Evolutionary conservation across 225 moss, liverwort and hornwort species (phyloP), one percentile per base, ranked within the genome.

Genomic region (Straminergon stramineum): DNA sequence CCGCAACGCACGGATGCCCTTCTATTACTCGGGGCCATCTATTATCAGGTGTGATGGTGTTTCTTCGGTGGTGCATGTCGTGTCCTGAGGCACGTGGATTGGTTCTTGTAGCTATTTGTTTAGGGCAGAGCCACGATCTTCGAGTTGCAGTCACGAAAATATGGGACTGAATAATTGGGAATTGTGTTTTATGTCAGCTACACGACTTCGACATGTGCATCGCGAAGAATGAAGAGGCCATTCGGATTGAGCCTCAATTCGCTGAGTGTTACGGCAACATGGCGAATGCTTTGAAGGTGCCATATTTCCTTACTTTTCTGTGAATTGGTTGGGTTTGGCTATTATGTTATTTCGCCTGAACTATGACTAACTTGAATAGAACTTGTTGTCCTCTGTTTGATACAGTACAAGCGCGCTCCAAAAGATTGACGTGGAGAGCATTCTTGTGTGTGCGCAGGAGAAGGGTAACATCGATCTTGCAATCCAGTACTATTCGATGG

Each of bases 231-330:
- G 95, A 97, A 86, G 97, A 99, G 86, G 99, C 99, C 34, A 99
- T 99, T 67, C 92, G 92, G 73, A 93, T 99, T 60, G 97, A 99
- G 84, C 99, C 99, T 48, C 96, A 99, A 80, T 99, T 99, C 81
- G 99, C 99, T 26, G 97, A 99, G 89, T 99, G 97, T 92, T 99
- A 97, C 88, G 97, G 99, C 76, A 99, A 99, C 85, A 99, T 99
- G 99, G 99, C 99, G n/a, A 99, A 99, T 92, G 99, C 99, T 21
- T 92, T 97, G 92, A 97, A 99, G 99, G 99, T 97, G 92, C 86
- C 90, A 9, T 82, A 39, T 86, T 62, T 75, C 55, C 37, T 85
- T 48, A 23, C 51, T 61, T 78, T 87, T 76, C 81, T 77, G 64
- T 75, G 83, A 82, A 67, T 86, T 91, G 75, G 35, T n/a, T 61